phyloP scores from a whole-genome alignment of 2,329 filamentous ascomycete genomes.

The Bipolaris sorokiniana region DNA sequence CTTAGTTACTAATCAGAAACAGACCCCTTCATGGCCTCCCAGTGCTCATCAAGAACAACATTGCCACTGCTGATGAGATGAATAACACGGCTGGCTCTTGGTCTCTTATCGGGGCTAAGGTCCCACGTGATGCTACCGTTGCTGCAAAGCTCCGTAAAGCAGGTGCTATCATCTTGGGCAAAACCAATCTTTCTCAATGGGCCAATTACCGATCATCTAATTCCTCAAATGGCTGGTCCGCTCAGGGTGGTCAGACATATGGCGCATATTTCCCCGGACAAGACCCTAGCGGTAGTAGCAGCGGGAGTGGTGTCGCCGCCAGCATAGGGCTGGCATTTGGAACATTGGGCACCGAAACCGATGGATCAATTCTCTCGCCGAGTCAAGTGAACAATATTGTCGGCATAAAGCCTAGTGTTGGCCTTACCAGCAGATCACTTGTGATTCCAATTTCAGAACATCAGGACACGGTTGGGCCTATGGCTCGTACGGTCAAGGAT shows the following conservation, averaged over 20 bases:
- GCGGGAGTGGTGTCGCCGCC: constrained; percentile 65
- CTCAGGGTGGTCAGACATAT: constrained; percentile 66
- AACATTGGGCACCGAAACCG: constrained; percentile 66
- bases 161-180: constrained; percentile 70
- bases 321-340: constrained; percentile 66
- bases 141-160: constrained; percentile 65
- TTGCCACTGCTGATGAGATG: constrained; percentile 67
- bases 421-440: constrained; percentile 65
- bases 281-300: constrained; percentile 57
- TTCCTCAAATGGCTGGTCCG: constrained; percentile 67
- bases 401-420: constrained; percentile 67
- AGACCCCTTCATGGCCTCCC: constrained; percentile 69
- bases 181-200: constrained; percentile 70
- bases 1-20: constrained; percentile 4
- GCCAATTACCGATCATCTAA: constrained; percentile 66
- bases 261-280: constrained; percentile 67
- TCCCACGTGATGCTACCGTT: constrained; percentile 64
- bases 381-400: constrained; percentile 65
- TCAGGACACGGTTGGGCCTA: constrained; percentile 63
- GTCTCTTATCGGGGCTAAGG: constrained; percentile 64
- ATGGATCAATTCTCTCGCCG: constrained; percentile 68
- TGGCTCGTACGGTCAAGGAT: constrained; percentile 65
- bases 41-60: constrained; percentile 71
- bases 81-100: constrained; percentile 70
- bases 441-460: constrained; percentile 69